A percentile compares a stretch with the other conserved stretches of the same genome.
Conservation (phyloP, 75 land plant species). For the Pinus taeda region DNA sequence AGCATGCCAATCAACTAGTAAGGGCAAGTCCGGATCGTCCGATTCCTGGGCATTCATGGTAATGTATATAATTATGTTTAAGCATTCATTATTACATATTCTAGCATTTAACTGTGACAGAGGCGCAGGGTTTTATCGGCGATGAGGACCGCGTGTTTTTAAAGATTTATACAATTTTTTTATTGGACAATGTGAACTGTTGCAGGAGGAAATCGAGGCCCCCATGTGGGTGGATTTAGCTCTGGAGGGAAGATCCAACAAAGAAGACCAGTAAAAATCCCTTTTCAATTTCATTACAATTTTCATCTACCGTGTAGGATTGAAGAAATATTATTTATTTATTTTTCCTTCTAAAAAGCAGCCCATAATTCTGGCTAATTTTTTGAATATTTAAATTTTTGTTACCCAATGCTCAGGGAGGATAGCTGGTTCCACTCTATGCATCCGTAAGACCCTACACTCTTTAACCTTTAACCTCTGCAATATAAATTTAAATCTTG, state of each 20-base stretch:
- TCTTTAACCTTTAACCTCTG: not conserved
- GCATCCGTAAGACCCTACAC: not conserved
- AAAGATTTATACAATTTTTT: too few species aligned
- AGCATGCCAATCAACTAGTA: not conserved
- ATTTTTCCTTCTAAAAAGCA: too few species aligned
- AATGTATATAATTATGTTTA: too few species aligned
- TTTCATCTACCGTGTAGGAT: not conserved
- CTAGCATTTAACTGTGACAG: too few species aligned
- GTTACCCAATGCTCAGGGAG: not conserved
- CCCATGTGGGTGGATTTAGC: not conserved
- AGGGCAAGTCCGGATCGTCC: not conserved
- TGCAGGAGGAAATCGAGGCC: slow-evolving; percentile 1
- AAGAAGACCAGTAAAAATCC: not conserved
- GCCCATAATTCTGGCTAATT: too few species aligned
- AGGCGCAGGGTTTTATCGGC: not conserved
- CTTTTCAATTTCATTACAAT: not conserved
- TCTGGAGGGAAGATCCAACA: not conserved
- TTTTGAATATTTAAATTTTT: not conserved
- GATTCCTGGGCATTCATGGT: not conserved
- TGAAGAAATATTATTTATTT: too few species aligned
- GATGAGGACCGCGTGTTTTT: too few species aligned
- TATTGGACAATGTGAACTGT: not conserved
- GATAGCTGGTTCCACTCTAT: slow-evolving; percentile 6
- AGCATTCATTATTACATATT: too few species aligned
- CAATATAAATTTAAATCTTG: too few species aligned